Base-by-base conservation (phyloP, 1,284 basidiomycete genomes). In the Cryptococcus amylolentus region DNA sequence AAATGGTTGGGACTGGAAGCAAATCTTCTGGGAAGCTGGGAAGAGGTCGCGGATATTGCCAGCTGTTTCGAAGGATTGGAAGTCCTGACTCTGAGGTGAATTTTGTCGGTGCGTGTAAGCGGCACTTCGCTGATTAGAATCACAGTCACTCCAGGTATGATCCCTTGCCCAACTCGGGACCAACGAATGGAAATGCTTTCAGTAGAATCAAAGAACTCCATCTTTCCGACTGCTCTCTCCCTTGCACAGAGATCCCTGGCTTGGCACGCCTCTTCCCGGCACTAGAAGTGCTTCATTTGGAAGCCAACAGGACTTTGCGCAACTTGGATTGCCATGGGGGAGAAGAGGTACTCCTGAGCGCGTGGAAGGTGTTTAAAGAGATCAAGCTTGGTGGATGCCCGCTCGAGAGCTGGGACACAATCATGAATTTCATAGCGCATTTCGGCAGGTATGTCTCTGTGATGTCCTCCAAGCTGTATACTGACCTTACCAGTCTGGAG, bases 1-100 rank as follows among this genome's bases (percentile, higher is more conserved):
- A 82, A 83, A 8, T 85, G 84, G 18, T 80, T 98, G 31, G 88
- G 98, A 76, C 79, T 98, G 26, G 93, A 92, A 13, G 80, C 81
- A 41, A 93, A 84, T 69, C 81, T 98, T 14, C 64, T 98, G 7
- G 75, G 86, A 2, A 80, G 76, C 48, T 94, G 94, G 90, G 78
- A 84, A 27, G 78, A 81, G 9, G 79, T 96, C 10, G 83, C 85
- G 1, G 68, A 78, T 18, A 90, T 98, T 60, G 76, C 83, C 12
- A 64, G 70, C 4, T 86, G 87, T 65, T 77, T 97, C 1, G 82
- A 82, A 5, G 71, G 71, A 10, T 81, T 98, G 14, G 81, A 84
- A 57, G 81, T 83, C 42, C 80, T 98, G 18, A 80, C 85, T 27
- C 73, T 98, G 61, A 93, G 91, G 92, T 94, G 39, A 55, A 78